Evolutionary conservation across 805 yeast genomes (phyloP).

Genomic region (Jamesozyma piceae): DNA sequence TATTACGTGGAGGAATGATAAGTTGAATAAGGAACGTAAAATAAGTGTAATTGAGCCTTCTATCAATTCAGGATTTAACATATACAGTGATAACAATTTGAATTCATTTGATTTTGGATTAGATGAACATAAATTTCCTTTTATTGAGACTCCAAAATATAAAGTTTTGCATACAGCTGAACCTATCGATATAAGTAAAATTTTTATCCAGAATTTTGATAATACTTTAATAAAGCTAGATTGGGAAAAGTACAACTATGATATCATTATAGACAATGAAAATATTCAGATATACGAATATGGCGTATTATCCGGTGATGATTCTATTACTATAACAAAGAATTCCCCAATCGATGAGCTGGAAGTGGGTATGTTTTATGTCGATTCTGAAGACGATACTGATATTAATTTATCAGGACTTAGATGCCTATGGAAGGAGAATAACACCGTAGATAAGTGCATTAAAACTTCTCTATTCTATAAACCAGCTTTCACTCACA

Average conservation of each 20-base stretch:
- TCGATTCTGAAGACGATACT: conserved; percentile 15
- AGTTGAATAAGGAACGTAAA: neutral
- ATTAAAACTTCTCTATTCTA: conserved; percentile 23
- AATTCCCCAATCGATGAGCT: conserved; percentile 6
- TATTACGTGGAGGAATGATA: conserved; percentile 12
- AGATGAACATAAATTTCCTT: neutral
- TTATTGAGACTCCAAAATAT: conserved; percentile 5
- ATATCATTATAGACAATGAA: conserved; percentile 7
- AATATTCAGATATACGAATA: conserved; percentile 17
- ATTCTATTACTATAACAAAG: conserved; percentile 5
- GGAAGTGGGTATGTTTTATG: conserved; percentile 25
- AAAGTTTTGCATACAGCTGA: conserved; percentile 2
- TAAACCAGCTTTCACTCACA: conserved; percentile 5
- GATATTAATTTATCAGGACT: conserved; percentile 23
- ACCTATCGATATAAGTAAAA: neutral
- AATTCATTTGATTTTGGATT: neutral
- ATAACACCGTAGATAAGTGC: conserved; percentile 15
- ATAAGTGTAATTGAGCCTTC: conserved; percentile 6
- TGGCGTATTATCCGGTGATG: conserved; percentile 6
- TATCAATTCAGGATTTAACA: conserved; percentile 4
- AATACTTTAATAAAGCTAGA: conserved; percentile 4
- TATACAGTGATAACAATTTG: neutral
- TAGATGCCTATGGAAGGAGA: conserved; percentile 22
- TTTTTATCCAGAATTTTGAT: neutral
- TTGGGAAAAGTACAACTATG: conserved; percentile 9